Evolutionary conservation across 1,139 yeast genomes (phyloP).

Genomic region (Sporopachydermia cereana): DNA sequence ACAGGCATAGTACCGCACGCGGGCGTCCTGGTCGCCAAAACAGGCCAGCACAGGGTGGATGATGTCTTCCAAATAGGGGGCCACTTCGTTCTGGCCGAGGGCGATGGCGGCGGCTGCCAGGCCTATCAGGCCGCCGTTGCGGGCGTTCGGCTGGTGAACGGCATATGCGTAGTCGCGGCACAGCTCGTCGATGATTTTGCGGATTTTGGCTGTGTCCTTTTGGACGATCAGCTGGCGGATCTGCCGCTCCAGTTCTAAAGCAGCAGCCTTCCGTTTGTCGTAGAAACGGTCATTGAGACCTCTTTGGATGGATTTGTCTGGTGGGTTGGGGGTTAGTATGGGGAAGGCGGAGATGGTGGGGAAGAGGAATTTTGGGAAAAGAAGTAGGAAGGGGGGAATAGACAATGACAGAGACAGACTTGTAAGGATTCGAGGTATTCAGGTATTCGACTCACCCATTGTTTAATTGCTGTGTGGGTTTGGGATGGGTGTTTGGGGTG

Average conservation of each 20-base stretch:
- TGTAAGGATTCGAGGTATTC: too few species aligned
- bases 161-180: conserved; percentile 66
- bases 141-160: conserved; percentile 62
- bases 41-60: conserved; percentile 92
- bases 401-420: too few species aligned
- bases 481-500: too few species aligned
- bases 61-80: conserved; percentile 69
- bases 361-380: not conserved
- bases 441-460: too few species aligned
- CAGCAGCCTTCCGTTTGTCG: conserved; percentile 91
- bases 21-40: conserved; percentile 92
- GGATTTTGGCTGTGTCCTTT: conserved; percentile 58
- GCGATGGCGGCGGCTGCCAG: conserved; percentile 74
- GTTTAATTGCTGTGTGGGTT: too few species aligned
- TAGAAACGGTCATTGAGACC: conserved; percentile 85
- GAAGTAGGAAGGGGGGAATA: not conserved
- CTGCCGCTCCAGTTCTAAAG: conserved; percentile 74
- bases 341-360: not conserved
- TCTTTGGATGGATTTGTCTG: conserved; percentile 65
- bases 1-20: conserved; percentile 94
- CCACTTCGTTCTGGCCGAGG: conserved; percentile 57
- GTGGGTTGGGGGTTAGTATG: conserved; percentile 5
- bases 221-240: conserved; percentile 62
- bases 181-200: conserved; percentile 52
- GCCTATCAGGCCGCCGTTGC: conserved; percentile 70